Base-by-base conservation (phyloP, 106 monocot genomes). In the Platanthera zijinensis region DNA sequence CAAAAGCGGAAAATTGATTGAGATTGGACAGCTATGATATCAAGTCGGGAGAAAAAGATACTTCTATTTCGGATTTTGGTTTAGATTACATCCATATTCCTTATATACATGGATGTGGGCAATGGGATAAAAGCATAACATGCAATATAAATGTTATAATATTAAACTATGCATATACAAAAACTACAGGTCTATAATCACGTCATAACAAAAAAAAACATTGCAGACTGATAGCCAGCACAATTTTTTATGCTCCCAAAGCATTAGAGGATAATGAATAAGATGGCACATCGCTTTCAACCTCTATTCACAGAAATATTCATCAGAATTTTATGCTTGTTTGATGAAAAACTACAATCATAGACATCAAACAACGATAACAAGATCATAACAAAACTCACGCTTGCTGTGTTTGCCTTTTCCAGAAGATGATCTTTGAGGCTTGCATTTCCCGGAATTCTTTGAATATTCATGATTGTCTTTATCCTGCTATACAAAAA, bases 361-460 rank as follows among this genome's bases (percentile, higher is more conserved):
- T 50, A 5, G 51, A 51, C 51, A 51, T 50, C 49, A 50, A 51
- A 10, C 30, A 68, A 68, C 1, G 30, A 13, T 10, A 72, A 51
- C 19, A 72, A 10, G 8, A 5, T 15, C 2, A 10, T 22, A 22
- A 7, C 2, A 72, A 71, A 51, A 72, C 72, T 72, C 19, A 72
- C 51, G 51, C 22, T 72, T 72, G 51, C 11, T 22, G 21, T 51
- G 72, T 72, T 72, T 72, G 50, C 72, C 72, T 51, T 51, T 72
- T 15, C 49, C 50, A 21, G 50, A 72, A 72, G 19, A 46, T 51
- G 51, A 13, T 22, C 51, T 72, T 47, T 72, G 72, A 5, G 72
- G 19, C 46, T 72, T 72, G 10, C 50, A 72, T 51, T 51, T 72
- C 18, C 13, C 72, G 3, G 72, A 72, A 51, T 72, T 72, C 72